phyloP scores from a whole-genome alignment of 2,329 filamentous ascomycete species.

The Furcasterigmium sp. region DNA sequence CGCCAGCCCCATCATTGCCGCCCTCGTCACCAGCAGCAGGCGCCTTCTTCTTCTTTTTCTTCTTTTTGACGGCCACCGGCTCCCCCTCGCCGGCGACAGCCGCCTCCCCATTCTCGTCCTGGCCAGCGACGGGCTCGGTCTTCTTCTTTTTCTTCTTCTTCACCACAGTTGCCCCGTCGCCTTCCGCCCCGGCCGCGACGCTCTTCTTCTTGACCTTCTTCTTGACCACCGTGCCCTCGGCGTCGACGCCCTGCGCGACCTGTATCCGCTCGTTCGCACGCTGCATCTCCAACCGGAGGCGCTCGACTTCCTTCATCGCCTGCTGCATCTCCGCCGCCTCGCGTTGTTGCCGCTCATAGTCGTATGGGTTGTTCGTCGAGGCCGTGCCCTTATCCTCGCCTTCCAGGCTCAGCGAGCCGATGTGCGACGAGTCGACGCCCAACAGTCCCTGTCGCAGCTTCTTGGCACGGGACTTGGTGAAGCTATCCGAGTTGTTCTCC shows the following conservation, averaged over 20 bases:
- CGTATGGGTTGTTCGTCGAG: slow-evolving; percentile 28
- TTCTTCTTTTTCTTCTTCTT: slow-evolving; percentile 46
- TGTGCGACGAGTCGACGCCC: slow-evolving; percentile 80
- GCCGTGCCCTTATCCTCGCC: slow-evolving; percentile 25
- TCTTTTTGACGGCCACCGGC: slow-evolving; percentile 29
- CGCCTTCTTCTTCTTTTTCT: slow-evolving; percentile 28
- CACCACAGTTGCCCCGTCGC: slow-evolving; percentile 20
- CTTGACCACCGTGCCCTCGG: slow-evolving; percentile 60
- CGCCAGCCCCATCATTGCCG: no score
- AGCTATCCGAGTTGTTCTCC: slow-evolving; percentile 43
- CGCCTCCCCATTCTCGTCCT: slow-evolving; percentile 4
- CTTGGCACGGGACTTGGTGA: slow-evolving; percentile 41
- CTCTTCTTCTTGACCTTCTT: slow-evolving; percentile 64
- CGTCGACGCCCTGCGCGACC: slow-evolving; percentile 61
- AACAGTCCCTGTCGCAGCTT: slow-evolving; percentile 62
- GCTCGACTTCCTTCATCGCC: slow-evolving; percentile 85
- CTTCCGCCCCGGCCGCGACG: slow-evolving; percentile 22
- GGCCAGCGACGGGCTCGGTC: slow-evolving; percentile 23
- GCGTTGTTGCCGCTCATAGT: slow-evolving; percentile 62
- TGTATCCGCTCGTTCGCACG: slow-evolving; percentile 70
- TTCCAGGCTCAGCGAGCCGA: slow-evolving; percentile 68
- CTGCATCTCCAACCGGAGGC: slow-evolving; percentile 83
- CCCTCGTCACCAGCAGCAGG: slow-evolving; percentile 8
- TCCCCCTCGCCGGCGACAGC: slow-evolving; percentile 7
- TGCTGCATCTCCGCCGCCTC: slow-evolving; percentile 86